Evolutionary conservation across 176 grass and related monocot genomes (phyloP), one percentile per base, ranked within the genome.

Genomic region (Bolboschoenus planiculmis): DNA sequence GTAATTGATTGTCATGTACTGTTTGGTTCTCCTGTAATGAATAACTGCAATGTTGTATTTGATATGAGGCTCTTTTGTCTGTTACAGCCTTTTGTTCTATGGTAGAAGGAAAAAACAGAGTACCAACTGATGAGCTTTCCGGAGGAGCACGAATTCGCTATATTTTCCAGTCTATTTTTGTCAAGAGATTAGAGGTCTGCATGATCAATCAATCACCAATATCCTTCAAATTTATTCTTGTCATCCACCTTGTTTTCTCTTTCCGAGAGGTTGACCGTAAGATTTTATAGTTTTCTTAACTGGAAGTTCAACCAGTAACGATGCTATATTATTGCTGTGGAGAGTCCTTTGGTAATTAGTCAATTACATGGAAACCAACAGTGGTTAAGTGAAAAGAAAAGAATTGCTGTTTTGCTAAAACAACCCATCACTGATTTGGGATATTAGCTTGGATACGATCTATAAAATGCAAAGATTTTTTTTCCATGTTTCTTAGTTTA

Each of bases 151-250:
- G 92, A 80, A 90, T 98, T 75, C 96, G 95, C 83, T 95, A 93
- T 58, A 95, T 98, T 85, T 98, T 98, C 56, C 96, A 98, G 86
- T 98, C 96, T 88, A 98, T 98, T 36, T 98, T 95, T 81, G 96
- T 98, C 37, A 95, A 91, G 84, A 91, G 90, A 73, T 77, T 98
- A 80, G 92, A 98, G 96, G 96, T 95, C 76, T 68, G 78, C 64
- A 39, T n/a, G 33, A 68, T 68, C 33, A 68, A n/a, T n/a, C n/a
- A n/a, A 53, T 53, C 50, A 53, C 44, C 44, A 76, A 76, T 76
- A 23, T 48, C 44, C 21, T 76, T 30, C 44, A 85, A 58, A 57
- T 42, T 55, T 84, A 23, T 84, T 83, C 39, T 63, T 51, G 54
- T 65, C 48, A 10, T 68, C 5, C 64, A 39, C 43, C 26, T 75